Base-by-base conservation (phyloP, 164 flowering plant genomes). In the Saururus chinensis region DNA sequence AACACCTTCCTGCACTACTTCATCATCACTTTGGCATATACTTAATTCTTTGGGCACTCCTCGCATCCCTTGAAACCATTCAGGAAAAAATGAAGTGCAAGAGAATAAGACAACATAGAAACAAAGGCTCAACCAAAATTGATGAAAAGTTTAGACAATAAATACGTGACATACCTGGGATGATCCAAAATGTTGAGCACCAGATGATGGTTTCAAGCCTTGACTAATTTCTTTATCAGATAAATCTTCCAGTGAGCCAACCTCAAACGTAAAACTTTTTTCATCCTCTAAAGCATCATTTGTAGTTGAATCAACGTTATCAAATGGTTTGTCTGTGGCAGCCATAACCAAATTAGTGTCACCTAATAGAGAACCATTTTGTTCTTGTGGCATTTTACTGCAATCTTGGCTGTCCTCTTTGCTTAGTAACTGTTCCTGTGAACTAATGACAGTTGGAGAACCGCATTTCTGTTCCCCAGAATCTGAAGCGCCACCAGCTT, bases 251-350 rank as follows among this genome's bases (percentile, higher is more conserved):
- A 67, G 58, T 63, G 88, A 64, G 65, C 70, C 68, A 45, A 81
- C 77, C 62, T 81, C 79, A 68, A 80, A 85, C 55, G 84, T 81
- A 62, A 84, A 84, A 66, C 75, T 81, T 23, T 42, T 80, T 40
- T 79, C 83, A 60, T 75, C 82, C 61, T 70, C 71, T 19, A 75
- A 55, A 12, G 72, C 76, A 59, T 61, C 69, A 56, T 19, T 78
- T 71, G 76, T 77, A 16, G 58, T 53, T 22, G 72, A 60, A 13
- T 21, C 25, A 60, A 19, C 62, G 48, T 63, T 66, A 8, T 56
- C 64, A 24, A 59, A 66, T 61, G 53, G 64, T 56, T 45, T 52
- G 56, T 41, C 56, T n/a, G 42, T 56, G 49, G 41, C 61, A 55
- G 77, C 51, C 22, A 25, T 35, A 40, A 7, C 40, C 54, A n/a